Percentiles rank a stretch among this genome's conserved stretches.
These are phyloP conservation scores for Sarcodon sp. DNA, from an alignment of 768 basidiomycete species.

Conservation along the genomic window DNA sequence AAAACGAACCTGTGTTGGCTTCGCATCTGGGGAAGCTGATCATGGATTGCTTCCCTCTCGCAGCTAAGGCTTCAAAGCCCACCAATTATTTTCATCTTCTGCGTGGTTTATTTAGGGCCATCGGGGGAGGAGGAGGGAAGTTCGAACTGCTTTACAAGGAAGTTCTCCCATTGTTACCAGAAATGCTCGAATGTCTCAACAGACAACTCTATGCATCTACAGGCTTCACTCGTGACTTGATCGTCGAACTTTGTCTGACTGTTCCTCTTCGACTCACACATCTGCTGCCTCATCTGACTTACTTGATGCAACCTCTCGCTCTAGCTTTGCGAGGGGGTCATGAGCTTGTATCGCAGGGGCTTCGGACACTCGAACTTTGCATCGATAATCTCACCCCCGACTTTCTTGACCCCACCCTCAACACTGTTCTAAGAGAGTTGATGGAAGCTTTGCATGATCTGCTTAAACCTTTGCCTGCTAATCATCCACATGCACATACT, in stretches of 20 bases:
- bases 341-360: conserved; percentile 89
- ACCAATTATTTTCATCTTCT: conserved; percentile 89
- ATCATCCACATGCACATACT: conserved; percentile 84
- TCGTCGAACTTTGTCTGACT: conserved; percentile 94
- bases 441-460: conserved; percentile 92
- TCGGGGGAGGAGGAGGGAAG: conserved; percentile 82
- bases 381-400: conserved; percentile 98
- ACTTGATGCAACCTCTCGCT: conserved; percentile 94
- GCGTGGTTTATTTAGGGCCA: conserved; percentile 84
- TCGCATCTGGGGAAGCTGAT: conserved; percentile 86
- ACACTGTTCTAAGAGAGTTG: conserved; percentile 81
- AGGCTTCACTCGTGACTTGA: conserved; percentile 76
- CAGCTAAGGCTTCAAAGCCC: conserved; percentile 83
- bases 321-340: conserved; percentile 77
- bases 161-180: conserved; percentile 88
- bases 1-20: conserved; percentile 89
- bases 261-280: conserved; percentile 93
- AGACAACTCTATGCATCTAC: conserved; percentile 80
- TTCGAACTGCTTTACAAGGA: conserved; percentile 95
- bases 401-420: conserved; percentile 93
- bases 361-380: conserved; percentile 95
- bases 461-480: conserved; percentile 79
- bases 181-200: conserved; percentile 93
- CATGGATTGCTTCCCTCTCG: conserved; percentile 92
- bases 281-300: conserved; percentile 86